A percentile compares a stretch with the other conserved stretches of the same genome.
These are phyloP conservation scores for Moesziomyces antarcticus DNA, from an alignment of 1,284 basidiomycete genomes.

Conservation along the genomic window DNA sequence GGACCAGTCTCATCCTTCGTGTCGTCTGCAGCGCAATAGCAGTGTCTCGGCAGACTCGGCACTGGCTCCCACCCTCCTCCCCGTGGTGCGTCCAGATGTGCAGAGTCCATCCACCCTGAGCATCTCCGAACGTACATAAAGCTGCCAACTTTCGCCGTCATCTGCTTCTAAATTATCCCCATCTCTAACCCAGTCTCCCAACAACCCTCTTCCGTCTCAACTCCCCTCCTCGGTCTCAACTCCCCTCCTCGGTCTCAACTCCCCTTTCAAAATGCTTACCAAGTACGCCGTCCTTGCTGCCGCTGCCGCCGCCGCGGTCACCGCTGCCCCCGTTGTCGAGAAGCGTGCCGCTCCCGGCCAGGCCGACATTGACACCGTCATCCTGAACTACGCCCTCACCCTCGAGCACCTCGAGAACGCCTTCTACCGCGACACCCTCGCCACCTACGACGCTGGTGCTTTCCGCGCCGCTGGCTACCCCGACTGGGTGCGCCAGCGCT, in stretches of 20 bases:
- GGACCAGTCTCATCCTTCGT: neutral
- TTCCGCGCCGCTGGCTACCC: constrained; percentile 74
- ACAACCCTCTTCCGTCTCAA: too few relatives aligned
- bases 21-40: neutral
- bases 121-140: neutral
- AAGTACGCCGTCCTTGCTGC: constrained; percentile 53
- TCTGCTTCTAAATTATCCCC: neutral
- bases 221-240: too few relatives aligned
- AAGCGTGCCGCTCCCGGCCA: constrained; percentile 61
- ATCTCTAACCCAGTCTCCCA: neutral
- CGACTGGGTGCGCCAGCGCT: constrained; percentile 71
- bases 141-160: neutral
- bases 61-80: constrained; percentile 2
- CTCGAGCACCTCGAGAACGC: constrained; percentile 78
- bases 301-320: constrained; percentile 49
- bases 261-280: constrained; percentile 41
- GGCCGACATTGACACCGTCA: constrained; percentile 66
- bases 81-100: neutral
- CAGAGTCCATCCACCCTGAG: neutral
- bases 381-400: constrained; percentile 75
- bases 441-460: constrained; percentile 68
- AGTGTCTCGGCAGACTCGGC: constrained; percentile 13
- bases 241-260: too few relatives aligned
- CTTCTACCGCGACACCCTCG: constrained; percentile 71
- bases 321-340: constrained; percentile 36